Percentiles rank a stretch among this genome's conserved stretches.
These are phyloP conservation scores for Fusarium liriodendri DNA, from an alignment of 2,329 filamentous ascomycete species.

Conservation along the genomic window DNA sequence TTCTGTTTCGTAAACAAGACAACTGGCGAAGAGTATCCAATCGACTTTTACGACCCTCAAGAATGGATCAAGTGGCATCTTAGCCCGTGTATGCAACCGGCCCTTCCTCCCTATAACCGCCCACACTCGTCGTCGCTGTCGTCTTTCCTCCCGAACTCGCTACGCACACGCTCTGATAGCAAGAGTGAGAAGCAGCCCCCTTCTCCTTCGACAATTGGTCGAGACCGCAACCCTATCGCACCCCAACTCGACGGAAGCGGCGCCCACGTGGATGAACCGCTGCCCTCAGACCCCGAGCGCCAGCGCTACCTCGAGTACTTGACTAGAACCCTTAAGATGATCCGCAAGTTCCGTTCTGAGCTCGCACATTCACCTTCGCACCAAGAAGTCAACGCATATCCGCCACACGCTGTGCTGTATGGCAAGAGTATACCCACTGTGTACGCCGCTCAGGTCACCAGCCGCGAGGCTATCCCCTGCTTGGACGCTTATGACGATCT, in stretches of 20 bases:
- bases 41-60: conserved; percentile 85
- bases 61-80: conserved; percentile 83
- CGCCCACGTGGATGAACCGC: conserved; percentile 34
- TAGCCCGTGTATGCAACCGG: conserved; percentile 79
- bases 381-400: conserved; percentile 77
- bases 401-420: conserved; percentile 85
- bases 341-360: conserved; percentile 80
- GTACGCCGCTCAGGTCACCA: conserved; percentile 80
- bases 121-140: conserved; percentile 57
- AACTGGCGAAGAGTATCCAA: conserved; percentile 81
- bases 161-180: conserved; percentile 59
- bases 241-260: conserved; percentile 42
- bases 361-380: conserved; percentile 71
- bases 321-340: conserved; percentile 76
- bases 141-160: conserved; percentile 58
- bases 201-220: conserved; percentile 38
- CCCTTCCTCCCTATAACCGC: conserved; percentile 68
- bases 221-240: conserved; percentile 50
- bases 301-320: conserved; percentile 72
- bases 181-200: conserved; percentile 49
- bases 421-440: conserved; percentile 89
- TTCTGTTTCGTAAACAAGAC: conserved; percentile 87
- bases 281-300: conserved; percentile 42
- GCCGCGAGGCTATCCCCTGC: conserved; percentile 78
- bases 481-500: conserved; percentile 87